These are phyloP conservation scores for Cryoendolithus antarcticus DNA, from an alignment of 2,329 filamentous ascomycete species.

Conservation along the genomic window DNA sequence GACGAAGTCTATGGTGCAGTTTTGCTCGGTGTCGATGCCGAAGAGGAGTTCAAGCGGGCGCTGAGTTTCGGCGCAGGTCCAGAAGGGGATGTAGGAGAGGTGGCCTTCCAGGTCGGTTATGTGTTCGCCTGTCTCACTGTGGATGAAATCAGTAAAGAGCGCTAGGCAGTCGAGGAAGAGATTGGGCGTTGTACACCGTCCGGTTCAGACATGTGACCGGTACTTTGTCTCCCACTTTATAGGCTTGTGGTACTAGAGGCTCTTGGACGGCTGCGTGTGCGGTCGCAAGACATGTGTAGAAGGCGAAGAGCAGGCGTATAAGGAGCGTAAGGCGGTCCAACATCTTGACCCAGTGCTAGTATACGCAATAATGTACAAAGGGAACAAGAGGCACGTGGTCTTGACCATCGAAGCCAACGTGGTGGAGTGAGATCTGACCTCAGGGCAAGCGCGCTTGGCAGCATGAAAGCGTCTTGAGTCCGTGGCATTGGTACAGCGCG, in stretches of 20 bases:
- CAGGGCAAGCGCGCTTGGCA: too few species aligned
- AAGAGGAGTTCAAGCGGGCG: constrained; percentile 75
- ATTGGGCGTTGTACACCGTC: constrained; percentile 30
- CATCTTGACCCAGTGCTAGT: constrained; percentile 7
- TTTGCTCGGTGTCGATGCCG: constrained; percentile 66
- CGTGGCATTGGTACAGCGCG: too few species aligned
- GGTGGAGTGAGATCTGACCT: too few species aligned
- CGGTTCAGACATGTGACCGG: constrained; percentile 41
- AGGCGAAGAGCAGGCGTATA: constrained; percentile 18
- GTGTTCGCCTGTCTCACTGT: constrained; percentile 77
- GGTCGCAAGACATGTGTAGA: constrained; percentile 24
- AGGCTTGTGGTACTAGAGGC: constrained; percentile 27
- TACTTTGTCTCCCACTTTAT: constrained; percentile 37
- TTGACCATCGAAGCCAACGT: too few species aligned
- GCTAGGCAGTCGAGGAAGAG: too few species aligned
- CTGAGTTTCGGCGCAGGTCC: constrained; percentile 75
- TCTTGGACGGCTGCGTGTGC: constrained; percentile 29
- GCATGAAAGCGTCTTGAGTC: too few species aligned
- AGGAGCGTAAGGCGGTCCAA: constrained; percentile 14
- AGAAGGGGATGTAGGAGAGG: constrained; percentile 86
- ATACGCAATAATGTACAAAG: too few species aligned
- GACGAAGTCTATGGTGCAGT: constrained; percentile 70
- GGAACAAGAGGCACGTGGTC: too few species aligned
- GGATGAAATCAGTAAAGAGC: not conserved
- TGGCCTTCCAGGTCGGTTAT: constrained; percentile 69